Conservation (phyloP, 164 flowering plant species). For the Tetracentron sinense region DNA sequence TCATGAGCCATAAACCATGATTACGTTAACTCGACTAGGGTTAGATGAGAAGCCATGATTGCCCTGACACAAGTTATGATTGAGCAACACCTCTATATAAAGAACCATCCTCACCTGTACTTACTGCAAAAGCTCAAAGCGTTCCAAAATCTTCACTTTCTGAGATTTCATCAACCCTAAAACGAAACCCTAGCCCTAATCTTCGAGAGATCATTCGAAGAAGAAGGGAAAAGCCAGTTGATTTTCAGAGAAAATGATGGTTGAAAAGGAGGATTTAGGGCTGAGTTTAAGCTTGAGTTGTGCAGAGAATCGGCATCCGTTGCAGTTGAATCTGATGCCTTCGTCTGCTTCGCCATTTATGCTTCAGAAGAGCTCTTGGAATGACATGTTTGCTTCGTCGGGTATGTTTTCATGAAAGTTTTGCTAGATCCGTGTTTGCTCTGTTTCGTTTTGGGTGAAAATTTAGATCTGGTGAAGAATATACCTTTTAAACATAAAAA, state of each 20-base stretch:
- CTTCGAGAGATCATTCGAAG: not conserved
- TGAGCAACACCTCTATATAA: constrained; percentile 37
- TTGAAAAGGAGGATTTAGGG: constrained; percentile 67
- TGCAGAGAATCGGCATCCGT: constrained; percentile 22
- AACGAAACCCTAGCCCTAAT: not conserved
- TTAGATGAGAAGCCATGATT: constrained; percentile 36
- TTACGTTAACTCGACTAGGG: constrained; percentile 4
- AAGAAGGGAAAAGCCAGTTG: not conserved
- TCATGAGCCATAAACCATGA: not conserved
- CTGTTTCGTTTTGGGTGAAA: not conserved
- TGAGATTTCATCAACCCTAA: not conserved
- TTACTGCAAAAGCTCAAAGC: constrained; percentile 6
- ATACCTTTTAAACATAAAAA: no score
- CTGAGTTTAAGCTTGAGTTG: constrained; percentile 57
- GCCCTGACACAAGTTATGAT: constrained; percentile 55
- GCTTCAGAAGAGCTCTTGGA: constrained; percentile 41
- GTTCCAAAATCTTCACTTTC: not conserved
- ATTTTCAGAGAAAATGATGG: constrained; percentile 27
- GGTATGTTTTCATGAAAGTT: constrained; percentile 21
- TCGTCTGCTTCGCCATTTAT: constrained; percentile 23
- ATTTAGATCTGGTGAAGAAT: not conserved
- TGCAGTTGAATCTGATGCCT: constrained; percentile 52
- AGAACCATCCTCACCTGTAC: not conserved
- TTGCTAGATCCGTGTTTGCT: not conserved
- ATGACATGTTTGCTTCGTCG: constrained; percentile 31